A percentile compares a stretch with the other conserved stretches of the same genome.
Evolutionary conservation across 352 stramenopile species (phyloP).

Genomic region (Globisporangium barbulae): DNA sequence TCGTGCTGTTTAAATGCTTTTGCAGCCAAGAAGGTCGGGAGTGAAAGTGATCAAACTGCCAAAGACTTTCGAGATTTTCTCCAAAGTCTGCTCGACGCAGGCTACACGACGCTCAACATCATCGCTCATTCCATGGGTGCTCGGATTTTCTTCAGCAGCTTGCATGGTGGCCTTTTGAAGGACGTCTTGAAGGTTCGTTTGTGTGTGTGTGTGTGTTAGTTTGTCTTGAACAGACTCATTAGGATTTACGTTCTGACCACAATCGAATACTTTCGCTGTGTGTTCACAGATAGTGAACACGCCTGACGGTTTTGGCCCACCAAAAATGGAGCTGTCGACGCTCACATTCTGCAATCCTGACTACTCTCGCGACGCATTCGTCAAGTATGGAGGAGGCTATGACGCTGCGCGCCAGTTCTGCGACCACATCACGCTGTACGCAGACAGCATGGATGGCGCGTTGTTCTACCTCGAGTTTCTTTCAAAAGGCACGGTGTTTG

Average conservation of each 20-base stretch:
- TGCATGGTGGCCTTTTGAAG: conserved; percentile 43
- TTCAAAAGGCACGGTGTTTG: conserved; percentile 35
- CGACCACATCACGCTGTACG: conserved; percentile 69
- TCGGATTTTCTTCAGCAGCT: conserved; percentile 48
- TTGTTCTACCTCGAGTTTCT: conserved; percentile 73
- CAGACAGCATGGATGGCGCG: conserved; percentile 65
- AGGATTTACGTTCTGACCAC: too few relatives aligned
- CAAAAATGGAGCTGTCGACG: conserved; percentile 36
- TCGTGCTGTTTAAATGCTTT: not conserved
- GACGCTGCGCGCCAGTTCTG: conserved; percentile 49
- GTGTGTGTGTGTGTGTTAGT: not conserved
- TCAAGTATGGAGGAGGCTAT: conserved; percentile 55
- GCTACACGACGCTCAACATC: conserved; percentile 62
- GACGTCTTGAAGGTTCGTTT: conserved; percentile 39
- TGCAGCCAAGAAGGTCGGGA: conserved; percentile 34
- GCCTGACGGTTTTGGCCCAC: conserved; percentile 3
- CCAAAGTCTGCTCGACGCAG: conserved; percentile 56
- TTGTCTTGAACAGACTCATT: not conserved
- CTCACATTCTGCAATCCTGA: conserved; percentile 82
- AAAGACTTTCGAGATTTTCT: conserved; percentile 44
- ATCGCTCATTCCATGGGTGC: conserved; percentile 67
- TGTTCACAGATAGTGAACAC: conserved; percentile 7
- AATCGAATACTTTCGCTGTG: too few relatives aligned
- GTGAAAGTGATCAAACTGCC: conserved; percentile 41
- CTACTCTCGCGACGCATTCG: conserved; percentile 65